A percentile compares a stretch with the other conserved stretches of the same genome.
These are phyloP conservation scores for Paecilomyces niveus DNA, from an alignment of 2,329 filamentous ascomycete genomes.

Conservation along the genomic window DNA sequence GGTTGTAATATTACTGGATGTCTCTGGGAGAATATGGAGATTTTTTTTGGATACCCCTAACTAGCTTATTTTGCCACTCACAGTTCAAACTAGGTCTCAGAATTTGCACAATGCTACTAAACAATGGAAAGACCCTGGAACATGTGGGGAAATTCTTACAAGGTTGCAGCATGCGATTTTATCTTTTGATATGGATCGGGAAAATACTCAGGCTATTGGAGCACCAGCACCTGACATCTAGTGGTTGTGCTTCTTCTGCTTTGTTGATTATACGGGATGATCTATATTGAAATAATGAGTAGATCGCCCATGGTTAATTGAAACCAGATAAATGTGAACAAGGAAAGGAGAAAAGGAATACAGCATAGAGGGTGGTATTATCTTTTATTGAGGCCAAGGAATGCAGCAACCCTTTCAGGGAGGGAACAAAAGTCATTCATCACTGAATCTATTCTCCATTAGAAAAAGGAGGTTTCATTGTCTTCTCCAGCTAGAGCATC, in stretches of 20 bases:
- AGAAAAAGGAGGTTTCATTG: not conserved
- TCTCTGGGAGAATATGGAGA: not conserved
- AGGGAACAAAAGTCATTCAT: not conserved
- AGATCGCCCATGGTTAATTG: too few species aligned
- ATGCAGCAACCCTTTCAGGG: too few species aligned
- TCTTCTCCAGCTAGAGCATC: not conserved
- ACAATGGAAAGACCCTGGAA: not conserved
- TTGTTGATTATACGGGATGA: not conserved
- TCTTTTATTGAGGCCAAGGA: too few species aligned
- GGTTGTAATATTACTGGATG: not conserved
- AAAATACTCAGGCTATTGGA: not conserved
- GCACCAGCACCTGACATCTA: not conserved
- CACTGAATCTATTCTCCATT: not conserved
- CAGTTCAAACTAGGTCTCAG: not conserved
- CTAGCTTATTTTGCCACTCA: not conserved
- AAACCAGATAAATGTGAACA: too few species aligned
- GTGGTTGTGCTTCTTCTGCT: not conserved
- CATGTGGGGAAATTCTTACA: not conserved
- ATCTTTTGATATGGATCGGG: not conserved
- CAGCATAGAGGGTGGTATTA: too few species aligned
- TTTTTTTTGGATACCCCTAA: too few species aligned
- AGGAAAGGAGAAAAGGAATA: too few species aligned
- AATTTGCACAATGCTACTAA: not conserved
- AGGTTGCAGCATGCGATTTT: not conserved
- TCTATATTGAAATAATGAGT: too few species aligned